Evolutionary conservation across 306 rosid genomes (phyloP), one percentile per base, ranked within the genome.

Genomic region (Cicer cuneatum): DNA sequence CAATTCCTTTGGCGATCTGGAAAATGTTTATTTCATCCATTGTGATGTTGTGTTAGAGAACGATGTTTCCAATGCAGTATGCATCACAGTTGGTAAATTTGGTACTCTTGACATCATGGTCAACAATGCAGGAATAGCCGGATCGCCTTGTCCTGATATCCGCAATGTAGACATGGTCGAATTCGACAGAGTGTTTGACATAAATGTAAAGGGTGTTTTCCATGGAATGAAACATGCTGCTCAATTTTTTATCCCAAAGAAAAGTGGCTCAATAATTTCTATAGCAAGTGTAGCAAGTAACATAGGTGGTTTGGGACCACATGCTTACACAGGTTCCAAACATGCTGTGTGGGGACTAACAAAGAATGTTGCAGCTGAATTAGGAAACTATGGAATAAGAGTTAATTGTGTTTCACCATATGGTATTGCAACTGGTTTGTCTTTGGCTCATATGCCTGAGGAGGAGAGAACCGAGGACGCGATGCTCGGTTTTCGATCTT

Each of bases 181-280:
- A 79, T 93, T 91, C 35, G 89, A 93, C 62, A 89, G 83, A 78
- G 90, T 93, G n/a, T 89, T 89, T 18, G 79, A 78, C 29, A 60
- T 91, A 19, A 93, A 93, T 12, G 92, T 82, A 42, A 93, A 89
- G 68, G 98, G 94, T 71, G 93, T 88, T 7, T 91, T 91, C 77
- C 87, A 84, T 13, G 98, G 98, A 7, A 91, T 91, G 90, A 91
- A 93, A 42, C 90, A 89, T 10, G 97, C 96, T 2, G 87, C 98
- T 15, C 18, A 92, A 40, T 66, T 77, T 11, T 87, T 93, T 91
- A 86, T 93, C 41, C 96, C 97, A 0, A 24, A 13, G 37, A 93
- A 85, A 74, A 85, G 67, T 54, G 98, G 98, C n/a, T 85, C 96
- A 46, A 89, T 93, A 21, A 63, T 93, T 79, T 93, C 98, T 46